Evolutionary conservation across 108 stramenopile species (phyloP), one percentile per base, ranked within the genome.

Genomic region (Craspedostauros australis): DNA sequence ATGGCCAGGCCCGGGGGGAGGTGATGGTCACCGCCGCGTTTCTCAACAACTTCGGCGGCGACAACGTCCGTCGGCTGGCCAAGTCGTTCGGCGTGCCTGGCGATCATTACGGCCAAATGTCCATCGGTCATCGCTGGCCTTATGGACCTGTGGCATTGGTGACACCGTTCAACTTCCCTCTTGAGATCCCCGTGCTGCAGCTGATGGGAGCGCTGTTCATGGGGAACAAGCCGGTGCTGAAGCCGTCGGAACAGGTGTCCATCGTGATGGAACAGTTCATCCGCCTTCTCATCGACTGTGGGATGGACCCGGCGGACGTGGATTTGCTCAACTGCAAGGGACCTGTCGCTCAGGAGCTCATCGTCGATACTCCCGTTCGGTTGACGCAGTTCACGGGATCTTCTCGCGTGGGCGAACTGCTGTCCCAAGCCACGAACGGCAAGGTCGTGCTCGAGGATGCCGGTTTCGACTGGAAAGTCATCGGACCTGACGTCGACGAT

Each of bases 381-480:
- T 42, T 95, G 38, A 97, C 96, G 1, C 98, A 96, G 61, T 99
- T 99, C 60, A 99, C 98, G 25, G 98, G 98, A 19, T 84, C 81
- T 33, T 93, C 91, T 12, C 66, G 55, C 22, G 95, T 97, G 2
- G 94, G 81, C 16, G 95, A 96, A 50, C 19, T 61, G 19, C 68
- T 99, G 27, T 66, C 56, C 15, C 39, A 77, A 68, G 86, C 75
- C 24, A 93, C 95, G 5, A 56, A 72, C 47, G 97, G 97, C 26
- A 93, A 95, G 71, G 91, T 95, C 40, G 15, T 20, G 33, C 50
- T 62, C 11, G 96, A 97, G 66, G 98, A 98, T 73, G 98, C 98
- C 9, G 98, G 98, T 16, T 97, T 96, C 67, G 98, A 98, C 70
- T 98, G 98, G 98, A 98, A 97, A 76, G 77, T 96, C 40, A 60